A percentile compares a stretch with the other conserved stretches of the same genome.
Conservation (phyloP, 371 early-diverging fungal genomes). For the Amoeboaphelidium occidentale region DNA sequence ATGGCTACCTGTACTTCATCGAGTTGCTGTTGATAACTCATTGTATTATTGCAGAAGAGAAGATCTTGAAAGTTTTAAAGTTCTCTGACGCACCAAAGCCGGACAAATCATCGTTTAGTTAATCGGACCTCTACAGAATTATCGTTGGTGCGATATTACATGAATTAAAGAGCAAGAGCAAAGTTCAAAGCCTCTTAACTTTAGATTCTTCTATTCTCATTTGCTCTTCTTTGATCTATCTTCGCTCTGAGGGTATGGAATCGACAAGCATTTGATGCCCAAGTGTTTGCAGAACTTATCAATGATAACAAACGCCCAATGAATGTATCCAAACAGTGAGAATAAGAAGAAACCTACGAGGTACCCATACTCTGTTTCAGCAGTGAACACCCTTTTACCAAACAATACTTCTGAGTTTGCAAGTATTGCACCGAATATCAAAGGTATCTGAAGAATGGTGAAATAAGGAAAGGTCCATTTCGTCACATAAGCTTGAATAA, state of each 20-base stretch:
- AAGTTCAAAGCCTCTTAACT: background rate
- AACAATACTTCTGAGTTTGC: constrained; percentile 30
- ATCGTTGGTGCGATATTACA: background rate
- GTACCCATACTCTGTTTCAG: constrained; percentile 35
- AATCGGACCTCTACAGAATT: too few species aligned
- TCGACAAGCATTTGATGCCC: constrained; percentile 54
- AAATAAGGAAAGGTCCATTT: constrained; percentile 47
- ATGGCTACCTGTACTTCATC: background rate
- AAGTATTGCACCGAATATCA: constrained; percentile 40
- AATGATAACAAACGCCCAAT: constrained; percentile 61
- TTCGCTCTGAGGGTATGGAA: constrained; percentile 29
- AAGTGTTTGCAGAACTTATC: constrained; percentile 57
- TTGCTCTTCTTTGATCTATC: too few species aligned
- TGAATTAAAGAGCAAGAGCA: background rate
- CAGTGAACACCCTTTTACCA: constrained; percentile 28
- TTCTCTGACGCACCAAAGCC: background rate
- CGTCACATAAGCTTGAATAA: constrained; percentile 64
- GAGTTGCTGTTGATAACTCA: background rate
- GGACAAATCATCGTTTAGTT: background rate
- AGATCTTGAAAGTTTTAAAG: background rate
- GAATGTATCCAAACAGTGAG: constrained; percentile 40
- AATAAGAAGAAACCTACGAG: constrained; percentile 35
- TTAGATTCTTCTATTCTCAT: constrained; percentile 23
- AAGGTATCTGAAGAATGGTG: constrained; percentile 42
- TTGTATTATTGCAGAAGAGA: background rate